Base-by-base conservation (phyloP, 169 alveolate genomes). In the Amoebophrya sp. region DNA sequence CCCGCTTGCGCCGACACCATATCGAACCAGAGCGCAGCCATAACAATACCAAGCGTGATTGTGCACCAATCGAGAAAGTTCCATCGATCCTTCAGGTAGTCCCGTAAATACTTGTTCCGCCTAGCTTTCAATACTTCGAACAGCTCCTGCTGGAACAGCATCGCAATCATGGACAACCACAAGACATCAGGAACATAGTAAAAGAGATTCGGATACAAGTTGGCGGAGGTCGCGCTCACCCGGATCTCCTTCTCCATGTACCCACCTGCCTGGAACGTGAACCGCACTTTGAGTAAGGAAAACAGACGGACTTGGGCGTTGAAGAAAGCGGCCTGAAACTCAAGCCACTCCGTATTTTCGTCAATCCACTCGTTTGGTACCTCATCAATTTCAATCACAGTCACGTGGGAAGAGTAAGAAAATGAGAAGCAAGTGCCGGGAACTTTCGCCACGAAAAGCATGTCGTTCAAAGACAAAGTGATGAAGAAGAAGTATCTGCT, bases 21-120 rank as follows among this genome's bases (percentile, higher is more conserved):
- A 36, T 65, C 83, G 83, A 65, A 18, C 83, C 83, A 65, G 36
- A 65, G 83, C 26, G 83, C 83, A 10, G 39, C 83, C 83, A 65
- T 65, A 10, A 65, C 83, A 36, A 65, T 65, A 29, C 83, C 83
- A 29, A 65, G 26, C 33, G 83, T 65, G 83, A 65, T 65, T 18
- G 83, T 65, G 83, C 83, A 65, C 83, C 83, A 65, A 36, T 65
- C 83, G 39, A 65, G 83, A 26, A 65, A 65, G 83, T 65, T 65
- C 83, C 83, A 65, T 0, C 2, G 0, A 18, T 65, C 83, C 26
- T 0, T 1, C 36, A 65, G 33, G 83, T 65, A 65, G 33, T 65
- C 83, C 33, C 0, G 12, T 36, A 65, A 36, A 26, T 65, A 65
- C 2, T 18, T 26, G 83, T 65, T 65, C 26, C 83, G 2, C 26